Evolutionary conservation across 768 basidiomycete species (phyloP).

Genomic region (Kwoniella heveanensis): DNA sequence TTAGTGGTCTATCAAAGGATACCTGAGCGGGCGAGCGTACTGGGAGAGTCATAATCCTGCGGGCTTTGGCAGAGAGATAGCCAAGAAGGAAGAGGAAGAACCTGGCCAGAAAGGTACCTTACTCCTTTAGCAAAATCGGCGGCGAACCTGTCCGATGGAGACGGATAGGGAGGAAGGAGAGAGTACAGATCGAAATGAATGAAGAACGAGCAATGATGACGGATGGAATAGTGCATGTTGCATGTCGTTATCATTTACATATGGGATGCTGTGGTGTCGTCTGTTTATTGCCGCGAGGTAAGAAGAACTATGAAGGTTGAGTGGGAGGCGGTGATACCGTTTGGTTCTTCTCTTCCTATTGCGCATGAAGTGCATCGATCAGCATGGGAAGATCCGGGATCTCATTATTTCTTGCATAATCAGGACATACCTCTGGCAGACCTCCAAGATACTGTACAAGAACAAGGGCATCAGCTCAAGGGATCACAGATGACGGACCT

Average conservation of each 20-base stretch:
- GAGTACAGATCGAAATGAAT: too few species aligned
- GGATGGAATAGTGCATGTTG: slow-evolving; percentile 11
- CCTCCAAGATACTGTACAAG: slow-evolving; percentile 18
- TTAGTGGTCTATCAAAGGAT: not conserved
- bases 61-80: not conserved
- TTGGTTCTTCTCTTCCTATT: slow-evolving; percentile 2
- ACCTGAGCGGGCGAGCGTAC: too few species aligned
- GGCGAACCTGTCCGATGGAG: too few species aligned
- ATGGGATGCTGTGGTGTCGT: not conserved
- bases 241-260: slow-evolving; percentile 10
- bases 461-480: slow-evolving; percentile 2
- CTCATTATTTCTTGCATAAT: too few species aligned
- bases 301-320: slow-evolving; percentile 16
- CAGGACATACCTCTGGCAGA: slow-evolving; percentile 14
- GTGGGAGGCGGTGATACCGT: slow-evolving; percentile 9
- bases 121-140: too few species aligned
- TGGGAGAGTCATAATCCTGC: not conserved
- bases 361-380: not conserved
- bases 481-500: not conserved
- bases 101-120: not conserved
- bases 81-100: not conserved
- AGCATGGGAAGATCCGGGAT: too few species aligned
- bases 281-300: not conserved
- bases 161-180: too few species aligned
- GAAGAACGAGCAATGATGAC: not conserved